Base-by-base conservation (phyloP, 306 rosid species). In the Sophora flavescens region DNA sequence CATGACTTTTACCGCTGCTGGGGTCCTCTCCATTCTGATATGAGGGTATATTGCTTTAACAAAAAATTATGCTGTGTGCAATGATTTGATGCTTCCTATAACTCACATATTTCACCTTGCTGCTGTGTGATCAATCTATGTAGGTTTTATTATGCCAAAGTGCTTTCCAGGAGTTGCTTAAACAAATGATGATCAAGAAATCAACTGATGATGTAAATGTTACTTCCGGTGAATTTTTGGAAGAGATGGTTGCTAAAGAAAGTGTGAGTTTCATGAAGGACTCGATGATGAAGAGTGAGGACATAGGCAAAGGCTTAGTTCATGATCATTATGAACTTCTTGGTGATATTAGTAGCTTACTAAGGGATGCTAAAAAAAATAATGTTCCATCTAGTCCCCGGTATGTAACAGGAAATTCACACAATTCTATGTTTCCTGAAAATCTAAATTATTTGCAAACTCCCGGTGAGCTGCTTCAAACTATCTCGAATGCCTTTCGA, bases 1-100 rank as follows among this genome's bases (percentile, higher is more conserved):
- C 99, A 95, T 83, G 90, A 90, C 67, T 92, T 95, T 75, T 91
- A 89, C 84, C 86, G 97, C 86, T 95, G 90, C 87, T 92, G 96
- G 97, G 89, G 84, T 84, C 93, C 97, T 67, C 90, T 90, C 28
- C 89, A 95, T 82, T 88, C 97, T 65, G 99, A 95, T 86, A 90
- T 88, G 95, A 95, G 94, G 97, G 96, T 91, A 91, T 67, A 22
- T 53, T 59, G 75, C 50, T 67, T 58, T 60, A 57, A 67, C 48
- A 15, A 56, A 36, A 72, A 48, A 74, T 48, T 67, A 47, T 12
- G 11, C 14, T 13, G 54, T 61, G 5, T 33, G 10, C 30, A 52
- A 51, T 62, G 48, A 68, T 67, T 79, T 69, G 66, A 18, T 73
- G 63, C 45, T 48, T 79, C 73, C 57, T 68, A n/a, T 56, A 71